A percentile compares a stretch with the other conserved stretches of the same genome.
phyloP scores from a whole-genome alignment of 169 alveolate species.

The Toxoplasma gondii region DNA sequence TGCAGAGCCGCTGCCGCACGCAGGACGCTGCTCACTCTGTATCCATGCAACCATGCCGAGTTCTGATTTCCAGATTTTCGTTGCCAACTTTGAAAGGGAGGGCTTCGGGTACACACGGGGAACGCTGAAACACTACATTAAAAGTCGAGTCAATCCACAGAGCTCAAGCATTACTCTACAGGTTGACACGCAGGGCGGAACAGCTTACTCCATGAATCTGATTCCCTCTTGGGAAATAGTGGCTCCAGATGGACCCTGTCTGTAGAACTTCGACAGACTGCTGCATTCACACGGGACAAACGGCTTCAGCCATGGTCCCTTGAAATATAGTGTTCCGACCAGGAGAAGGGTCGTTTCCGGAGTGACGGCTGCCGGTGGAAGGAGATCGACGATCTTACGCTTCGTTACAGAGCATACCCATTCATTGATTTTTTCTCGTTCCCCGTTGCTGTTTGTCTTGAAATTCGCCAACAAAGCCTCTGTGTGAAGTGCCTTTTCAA shows the following conservation, averaged over 20 bases:
- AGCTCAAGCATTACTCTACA: no score
- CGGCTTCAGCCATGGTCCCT: constrained; percentile 4
- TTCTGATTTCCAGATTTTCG: no score
- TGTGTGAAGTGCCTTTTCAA: neutral
- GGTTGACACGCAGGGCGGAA: neutral
- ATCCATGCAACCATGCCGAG: no score
- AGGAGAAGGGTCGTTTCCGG: constrained; percentile 9
- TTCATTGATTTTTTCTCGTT: neutral
- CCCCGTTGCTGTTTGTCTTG: neutral
- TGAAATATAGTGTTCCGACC: neutral
- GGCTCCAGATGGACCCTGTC: constrained; percentile 36
- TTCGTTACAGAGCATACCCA: neutral
- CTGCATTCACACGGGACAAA: neutral
- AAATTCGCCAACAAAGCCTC: neutral
- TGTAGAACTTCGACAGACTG: neutral
- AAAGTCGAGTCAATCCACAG: no score
- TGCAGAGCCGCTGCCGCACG: no score
- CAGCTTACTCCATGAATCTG: constrained; percentile 12
- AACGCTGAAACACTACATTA: no score
- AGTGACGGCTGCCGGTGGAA: constrained; percentile 10
- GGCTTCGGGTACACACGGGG: no score
- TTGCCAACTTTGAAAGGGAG: no score
- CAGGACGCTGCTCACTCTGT: no score
- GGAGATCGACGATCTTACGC: neutral
- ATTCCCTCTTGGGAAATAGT: constrained; percentile 22